Conservation (phyloP, 73 alveolate species). For the Blepharisma stoltei region DNA sequence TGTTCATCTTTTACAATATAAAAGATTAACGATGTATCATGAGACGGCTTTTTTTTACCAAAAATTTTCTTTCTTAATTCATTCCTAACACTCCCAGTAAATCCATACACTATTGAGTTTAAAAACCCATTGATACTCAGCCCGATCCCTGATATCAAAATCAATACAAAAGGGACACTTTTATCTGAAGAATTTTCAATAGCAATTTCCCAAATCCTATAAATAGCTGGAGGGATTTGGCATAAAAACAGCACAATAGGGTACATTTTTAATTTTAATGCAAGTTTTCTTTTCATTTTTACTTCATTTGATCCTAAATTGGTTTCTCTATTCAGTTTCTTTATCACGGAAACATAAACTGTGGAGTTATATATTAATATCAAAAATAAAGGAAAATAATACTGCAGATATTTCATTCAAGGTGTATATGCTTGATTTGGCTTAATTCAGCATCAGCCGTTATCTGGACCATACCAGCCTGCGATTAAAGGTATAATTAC, state of each 20-base stretch:
- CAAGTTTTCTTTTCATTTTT: neutral
- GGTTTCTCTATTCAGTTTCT: constrained; percentile 7
- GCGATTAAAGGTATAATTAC: neutral
- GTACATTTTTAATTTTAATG: neutral
- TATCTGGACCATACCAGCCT: neutral
- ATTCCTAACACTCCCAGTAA: constrained; percentile 4
- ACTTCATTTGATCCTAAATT: neutral
- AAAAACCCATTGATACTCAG: neutral
- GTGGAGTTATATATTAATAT: neutral
- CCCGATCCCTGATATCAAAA: neutral
- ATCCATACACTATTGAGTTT: constrained; percentile 14
- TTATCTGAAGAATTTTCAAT: no score
- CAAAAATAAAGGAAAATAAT: neutral
- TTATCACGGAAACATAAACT: neutral
- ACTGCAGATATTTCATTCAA: neutral
- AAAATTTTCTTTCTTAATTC: neutral
- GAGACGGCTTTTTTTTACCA: no score
- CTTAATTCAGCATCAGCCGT: neutral
- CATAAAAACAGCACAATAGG: neutral
- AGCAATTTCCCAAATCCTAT: constrained; percentile 5
- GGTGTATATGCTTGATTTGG: neutral
- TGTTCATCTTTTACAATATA: no score
- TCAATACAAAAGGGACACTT: neutral
- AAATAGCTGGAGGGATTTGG: neutral
- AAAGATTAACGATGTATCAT: no score